Evolutionary conservation across 352 stramenopile species (phyloP).

Genomic region (Pythium myriotylum): DNA sequence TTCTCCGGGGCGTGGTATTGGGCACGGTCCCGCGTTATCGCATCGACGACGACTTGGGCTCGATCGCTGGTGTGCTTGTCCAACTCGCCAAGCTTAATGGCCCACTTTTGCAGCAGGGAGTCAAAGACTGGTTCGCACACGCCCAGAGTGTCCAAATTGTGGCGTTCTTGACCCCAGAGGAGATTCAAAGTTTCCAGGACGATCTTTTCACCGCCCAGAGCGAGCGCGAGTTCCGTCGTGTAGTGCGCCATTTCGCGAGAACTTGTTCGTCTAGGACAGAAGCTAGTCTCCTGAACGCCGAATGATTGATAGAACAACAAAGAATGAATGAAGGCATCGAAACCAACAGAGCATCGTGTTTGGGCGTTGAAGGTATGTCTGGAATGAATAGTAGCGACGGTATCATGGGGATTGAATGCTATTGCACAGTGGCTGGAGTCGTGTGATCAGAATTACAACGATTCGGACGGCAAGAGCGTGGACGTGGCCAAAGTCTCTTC

Average conservation of each 20-base stretch:
- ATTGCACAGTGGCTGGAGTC: too few relatives aligned
- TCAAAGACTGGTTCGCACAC: conserved; percentile 67
- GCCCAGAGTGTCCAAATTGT: conserved; percentile 47
- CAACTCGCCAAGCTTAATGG: conserved; percentile 74
- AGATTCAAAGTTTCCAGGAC: conserved; percentile 64
- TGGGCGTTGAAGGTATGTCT: neutral
- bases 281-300: conserved; percentile 35
- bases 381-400: too few relatives aligned
- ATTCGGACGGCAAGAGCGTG: conserved; percentile 4
- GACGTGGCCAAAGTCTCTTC: neutral
- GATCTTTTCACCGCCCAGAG: conserved; percentile 62
- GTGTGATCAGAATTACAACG: too few relatives aligned
- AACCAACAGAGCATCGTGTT: neutral
- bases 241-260: conserved; percentile 80
- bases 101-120: conserved; percentile 51
- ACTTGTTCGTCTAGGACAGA: conserved; percentile 80
- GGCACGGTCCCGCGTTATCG: conserved; percentile 57
- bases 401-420: too few relatives aligned
- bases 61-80: conserved; percentile 69
- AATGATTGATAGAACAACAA: conserved; percentile 15
- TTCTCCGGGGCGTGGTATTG: conserved; percentile 70
- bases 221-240: conserved; percentile 75
- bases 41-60: conserved; percentile 83
- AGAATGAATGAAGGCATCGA: neutral
- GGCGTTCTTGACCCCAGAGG: conserved; percentile 60